phyloP scores from a whole-genome alignment of 2,329 filamentous ascomycete species.

The Scedosporium apiospermum region DNA sequence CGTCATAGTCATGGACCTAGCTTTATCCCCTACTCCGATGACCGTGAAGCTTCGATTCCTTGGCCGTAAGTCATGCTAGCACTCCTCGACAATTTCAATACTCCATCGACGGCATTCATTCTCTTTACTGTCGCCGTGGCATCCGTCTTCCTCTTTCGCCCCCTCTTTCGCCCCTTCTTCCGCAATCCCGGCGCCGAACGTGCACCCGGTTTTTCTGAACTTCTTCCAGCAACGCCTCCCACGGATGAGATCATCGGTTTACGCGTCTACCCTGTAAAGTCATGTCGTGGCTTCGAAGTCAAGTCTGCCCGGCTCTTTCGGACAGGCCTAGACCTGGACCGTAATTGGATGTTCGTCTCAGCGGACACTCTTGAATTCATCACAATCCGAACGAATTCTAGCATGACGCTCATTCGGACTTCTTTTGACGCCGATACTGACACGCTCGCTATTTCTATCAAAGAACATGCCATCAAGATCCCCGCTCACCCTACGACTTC shows the following conservation, averaged over 20 bases:
- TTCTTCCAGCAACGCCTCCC: constrained; percentile 3
- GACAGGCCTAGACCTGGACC: constrained; percentile 51
- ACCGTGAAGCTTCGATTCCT: not conserved
- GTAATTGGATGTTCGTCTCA: constrained; percentile 58
- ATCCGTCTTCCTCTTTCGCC: not conserved
- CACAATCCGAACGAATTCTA: constrained; percentile 50
- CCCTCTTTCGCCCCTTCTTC: not conserved
- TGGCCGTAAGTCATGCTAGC: not conserved
- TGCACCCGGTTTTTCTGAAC: not conserved
- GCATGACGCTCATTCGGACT: constrained; percentile 49
- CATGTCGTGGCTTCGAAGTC: constrained; percentile 52
- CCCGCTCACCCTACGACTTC: constrained; percentile 41
- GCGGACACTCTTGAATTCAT: constrained; percentile 43
- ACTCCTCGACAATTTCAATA: not conserved
- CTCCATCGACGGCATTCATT: not conserved
- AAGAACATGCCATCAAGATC: constrained; percentile 33
- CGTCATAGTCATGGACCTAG: not conserved
- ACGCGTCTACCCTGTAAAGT: constrained; percentile 56
- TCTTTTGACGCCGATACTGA: constrained; percentile 23
- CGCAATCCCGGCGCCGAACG: not conserved
- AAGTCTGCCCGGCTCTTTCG: constrained; percentile 38
- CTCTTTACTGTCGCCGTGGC: not conserved
- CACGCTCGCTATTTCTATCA: constrained; percentile 38
- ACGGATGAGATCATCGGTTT: constrained; percentile 23
- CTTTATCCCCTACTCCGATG: not conserved